A percentile compares a stretch with the other conserved stretches of the same genome.
phyloP scores from a whole-genome alignment of 495 filamentous ascomycete species.

The Diplogelasinospora grovesii region DNA sequence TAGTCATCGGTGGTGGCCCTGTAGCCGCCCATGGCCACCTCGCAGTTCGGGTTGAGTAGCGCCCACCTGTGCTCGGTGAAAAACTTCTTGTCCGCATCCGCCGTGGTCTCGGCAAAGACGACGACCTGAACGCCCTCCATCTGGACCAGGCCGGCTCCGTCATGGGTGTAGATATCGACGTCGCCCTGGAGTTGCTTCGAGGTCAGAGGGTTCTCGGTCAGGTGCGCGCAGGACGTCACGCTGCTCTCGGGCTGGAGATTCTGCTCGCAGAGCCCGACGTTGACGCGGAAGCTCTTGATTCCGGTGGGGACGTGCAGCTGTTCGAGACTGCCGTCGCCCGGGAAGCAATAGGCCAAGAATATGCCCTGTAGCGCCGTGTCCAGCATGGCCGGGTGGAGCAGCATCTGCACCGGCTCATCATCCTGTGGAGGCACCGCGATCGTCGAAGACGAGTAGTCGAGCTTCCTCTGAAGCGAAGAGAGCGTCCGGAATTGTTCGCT shows the following conservation, averaged over 20 bases:
- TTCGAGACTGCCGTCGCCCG: slow-evolving; percentile 15
- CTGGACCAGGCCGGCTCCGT: slow-evolving; percentile 8
- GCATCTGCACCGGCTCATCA: background rate
- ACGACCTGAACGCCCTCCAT: slow-evolving; percentile 12
- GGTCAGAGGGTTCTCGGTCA: background rate
- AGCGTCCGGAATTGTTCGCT: slow-evolving; percentile 6
- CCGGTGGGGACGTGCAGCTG: slow-evolving; percentile 18
- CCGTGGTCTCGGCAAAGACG: slow-evolving; percentile 4
- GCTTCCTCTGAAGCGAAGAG: background rate
- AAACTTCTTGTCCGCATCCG: slow-evolving; percentile 7
- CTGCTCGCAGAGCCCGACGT: slow-evolving; percentile 5
- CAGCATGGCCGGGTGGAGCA: slow-evolving; percentile 24
- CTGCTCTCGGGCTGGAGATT: background rate
- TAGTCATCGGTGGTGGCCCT: no score
- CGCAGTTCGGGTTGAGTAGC: no score
- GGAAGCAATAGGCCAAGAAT: slow-evolving; percentile 16
- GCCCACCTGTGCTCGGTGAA: slow-evolving; percentile 8
- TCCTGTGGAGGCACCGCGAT: background rate
- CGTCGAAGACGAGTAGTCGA: slow-evolving; percentile 3
- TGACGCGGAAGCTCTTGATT: slow-evolving; percentile 14
- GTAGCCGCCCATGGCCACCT: no score
- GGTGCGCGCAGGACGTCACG: background rate
- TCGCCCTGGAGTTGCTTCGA: slow-evolving; percentile 6
- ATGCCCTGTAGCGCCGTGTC: slow-evolving; percentile 25
- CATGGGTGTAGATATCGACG: slow-evolving; percentile 5